Percentiles rank a stretch among this genome's conserved stretches.
These are phyloP conservation scores for Botrytis sinoallii DNA, from an alignment of 2,329 filamentous ascomycete species.

Conservation along the genomic window DNA sequence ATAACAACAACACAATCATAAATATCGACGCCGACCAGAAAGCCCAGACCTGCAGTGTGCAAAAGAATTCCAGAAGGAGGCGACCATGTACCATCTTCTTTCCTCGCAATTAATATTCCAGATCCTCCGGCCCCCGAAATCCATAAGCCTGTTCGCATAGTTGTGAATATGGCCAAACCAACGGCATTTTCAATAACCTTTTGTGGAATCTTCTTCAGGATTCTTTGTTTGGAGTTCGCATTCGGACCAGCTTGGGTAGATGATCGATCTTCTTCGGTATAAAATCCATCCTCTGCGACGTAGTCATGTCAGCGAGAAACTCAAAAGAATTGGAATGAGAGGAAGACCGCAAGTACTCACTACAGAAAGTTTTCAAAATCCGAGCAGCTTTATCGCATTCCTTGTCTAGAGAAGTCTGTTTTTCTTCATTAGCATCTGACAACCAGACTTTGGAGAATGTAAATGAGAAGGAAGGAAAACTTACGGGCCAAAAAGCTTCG, in stretches of 20 bases:
- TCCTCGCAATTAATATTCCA: conserved; percentile 79
- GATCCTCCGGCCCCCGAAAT: conserved; percentile 87
- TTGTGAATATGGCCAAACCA: conserved; percentile 89
- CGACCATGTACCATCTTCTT: conserved; percentile 83
- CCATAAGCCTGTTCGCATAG: conserved; percentile 91
- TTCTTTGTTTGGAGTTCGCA: conserved; percentile 53
- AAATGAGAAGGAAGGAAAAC: not conserved
- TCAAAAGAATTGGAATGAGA: conserved; percentile 10
- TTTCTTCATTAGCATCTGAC: not conserved
- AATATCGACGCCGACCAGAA: conserved; percentile 86
- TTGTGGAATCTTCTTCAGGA: conserved; percentile 75
- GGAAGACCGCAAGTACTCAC: conserved; percentile 47
- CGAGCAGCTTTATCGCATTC: conserved; percentile 89
- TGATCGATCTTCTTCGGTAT: conserved; percentile 48
- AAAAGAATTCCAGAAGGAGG: conserved; percentile 87
- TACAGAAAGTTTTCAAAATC: conserved; percentile 87
- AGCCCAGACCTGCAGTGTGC: conserved; percentile 84
- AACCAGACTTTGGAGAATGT: not conserved
- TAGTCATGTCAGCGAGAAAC: conserved; percentile 10
- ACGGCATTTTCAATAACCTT: conserved; percentile 85
- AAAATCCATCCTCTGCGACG: conserved; percentile 63
- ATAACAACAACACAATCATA: conserved; percentile 95
- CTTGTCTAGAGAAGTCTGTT: conserved; percentile 66
- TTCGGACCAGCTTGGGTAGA: conserved; percentile 37
- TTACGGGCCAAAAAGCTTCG: conserved; percentile 73